Evolutionary conservation across 805 yeast genomes (phyloP).

Genomic region (Debaryomyces maramus): DNA sequence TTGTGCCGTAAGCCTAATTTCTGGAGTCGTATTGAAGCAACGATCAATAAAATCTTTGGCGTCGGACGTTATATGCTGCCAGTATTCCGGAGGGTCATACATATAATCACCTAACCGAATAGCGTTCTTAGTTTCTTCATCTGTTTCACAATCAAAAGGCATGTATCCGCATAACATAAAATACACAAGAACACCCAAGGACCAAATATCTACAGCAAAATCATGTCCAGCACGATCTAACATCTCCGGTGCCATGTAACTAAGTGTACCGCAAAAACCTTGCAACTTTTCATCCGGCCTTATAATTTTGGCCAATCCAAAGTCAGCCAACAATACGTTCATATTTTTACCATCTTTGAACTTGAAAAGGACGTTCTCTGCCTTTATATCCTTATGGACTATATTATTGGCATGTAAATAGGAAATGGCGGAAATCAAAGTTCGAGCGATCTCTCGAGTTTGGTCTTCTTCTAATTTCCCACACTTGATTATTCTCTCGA

Average conservation of each 20-base stretch:
- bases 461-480: slow-evolving; percentile 48
- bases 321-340: slow-evolving; percentile 55
- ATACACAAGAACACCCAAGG: slow-evolving; percentile 70
- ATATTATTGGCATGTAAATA: slow-evolving; percentile 60
- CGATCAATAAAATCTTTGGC: slow-evolving; percentile 58
- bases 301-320: slow-evolving; percentile 60
- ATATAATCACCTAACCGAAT: slow-evolving; percentile 57
- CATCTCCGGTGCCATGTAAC: slow-evolving; percentile 74
- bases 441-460: slow-evolving; percentile 49
- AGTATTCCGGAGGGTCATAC: slow-evolving; percentile 61
- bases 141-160: slow-evolving; percentile 75
- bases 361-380: slow-evolving; percentile 63
- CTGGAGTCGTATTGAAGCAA: slow-evolving; percentile 52
- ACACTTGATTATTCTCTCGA: slow-evolving; percentile 50
- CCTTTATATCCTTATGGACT: slow-evolving; percentile 72
- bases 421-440: slow-evolving; percentile 53
- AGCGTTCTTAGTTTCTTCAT: slow-evolving; percentile 65
- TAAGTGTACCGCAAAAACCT: slow-evolving; percentile 66
- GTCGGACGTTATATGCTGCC: slow-evolving; percentile 50
- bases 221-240: slow-evolving; percentile 57
- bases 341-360: slow-evolving; percentile 29
- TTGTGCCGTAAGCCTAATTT: slow-evolving; percentile 46
- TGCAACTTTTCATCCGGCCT: slow-evolving; percentile 31
- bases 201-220: slow-evolving; percentile 70
- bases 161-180: slow-evolving; percentile 72